Evolutionary conservation across 352 stramenopile species (phyloP).

Genomic region (Phytophthora litchii): DNA sequence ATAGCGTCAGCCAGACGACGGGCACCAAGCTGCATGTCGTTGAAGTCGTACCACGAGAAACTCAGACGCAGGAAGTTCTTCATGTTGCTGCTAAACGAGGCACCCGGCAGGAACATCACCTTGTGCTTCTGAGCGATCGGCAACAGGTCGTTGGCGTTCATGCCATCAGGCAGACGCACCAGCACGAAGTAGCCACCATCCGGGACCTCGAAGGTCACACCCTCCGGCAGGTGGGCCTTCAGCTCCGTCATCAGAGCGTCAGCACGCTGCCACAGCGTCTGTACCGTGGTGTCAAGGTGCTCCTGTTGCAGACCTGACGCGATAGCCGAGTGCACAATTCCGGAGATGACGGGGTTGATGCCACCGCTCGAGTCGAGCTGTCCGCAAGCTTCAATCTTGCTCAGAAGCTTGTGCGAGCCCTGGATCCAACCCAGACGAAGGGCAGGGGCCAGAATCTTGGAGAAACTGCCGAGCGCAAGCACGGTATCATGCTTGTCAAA

Average conservation of each 20-base stretch:
- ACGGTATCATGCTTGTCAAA: conserved; percentile 84
- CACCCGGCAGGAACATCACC: conserved; percentile 84
- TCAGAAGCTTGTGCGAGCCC: conserved; percentile 69
- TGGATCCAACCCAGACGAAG: conserved; percentile 92
- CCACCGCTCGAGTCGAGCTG: conserved; percentile 93
- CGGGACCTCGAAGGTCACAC: conserved; percentile 75
- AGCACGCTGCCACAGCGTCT: conserved; percentile 78
- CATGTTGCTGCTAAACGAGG: conserved; percentile 86
- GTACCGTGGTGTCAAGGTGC: conserved; percentile 74
- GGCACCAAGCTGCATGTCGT: conserved; percentile 78
- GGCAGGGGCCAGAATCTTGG: conserved; percentile 94
- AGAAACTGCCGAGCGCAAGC: conserved; percentile 93
- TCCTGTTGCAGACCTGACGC: conserved; percentile 72
- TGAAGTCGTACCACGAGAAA: conserved; percentile 88
- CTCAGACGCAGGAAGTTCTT: conserved; percentile 89
- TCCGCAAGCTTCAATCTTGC: conserved; percentile 80
- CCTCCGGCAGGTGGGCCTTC: conserved; percentile 60
- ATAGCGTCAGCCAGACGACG: conserved; percentile 75
- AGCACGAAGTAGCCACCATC: conserved; percentile 91
- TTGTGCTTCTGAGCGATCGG: conserved; percentile 87
- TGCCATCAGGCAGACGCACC: conserved; percentile 76
- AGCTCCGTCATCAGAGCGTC: conserved; percentile 81
- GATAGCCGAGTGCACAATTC: conserved; percentile 84
- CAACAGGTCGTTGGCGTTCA: conserved; percentile 79
- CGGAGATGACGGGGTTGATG: conserved; percentile 92